Percentiles rank a stretch among this genome's conserved stretches.
These are phyloP conservation scores for Penicillium polonicum DNA, from an alignment of 2,329 filamentous ascomycete species.

Conservation along the genomic window DNA sequence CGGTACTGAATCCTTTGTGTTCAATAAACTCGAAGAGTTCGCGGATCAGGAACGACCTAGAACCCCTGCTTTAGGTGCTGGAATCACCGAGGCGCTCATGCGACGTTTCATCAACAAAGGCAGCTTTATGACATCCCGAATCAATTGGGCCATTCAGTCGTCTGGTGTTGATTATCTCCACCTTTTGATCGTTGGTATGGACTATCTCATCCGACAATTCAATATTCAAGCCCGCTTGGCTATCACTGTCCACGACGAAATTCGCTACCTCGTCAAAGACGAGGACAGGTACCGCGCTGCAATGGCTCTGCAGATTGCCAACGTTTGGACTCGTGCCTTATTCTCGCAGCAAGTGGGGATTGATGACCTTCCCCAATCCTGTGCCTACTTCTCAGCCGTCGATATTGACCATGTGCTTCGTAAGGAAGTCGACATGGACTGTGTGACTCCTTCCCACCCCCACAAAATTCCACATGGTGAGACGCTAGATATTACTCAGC, in stretches of 20 bases:
- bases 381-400: constrained; percentile 92
- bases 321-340: constrained; percentile 96
- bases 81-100: constrained; percentile 95
- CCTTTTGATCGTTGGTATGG: constrained; percentile 89
- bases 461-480: constrained; percentile 79
- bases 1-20: constrained; percentile 95
- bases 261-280: constrained; percentile 84
- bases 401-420: constrained; percentile 94
- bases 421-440: constrained; percentile 98
- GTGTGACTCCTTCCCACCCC: constrained; percentile 83
- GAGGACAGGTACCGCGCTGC: constrained; percentile 84
- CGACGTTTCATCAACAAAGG: constrained; percentile 81
- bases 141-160: constrained; percentile 99
- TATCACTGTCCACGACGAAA: constrained; percentile 97
- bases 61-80: constrained; percentile 88
- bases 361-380: constrained; percentile 86
- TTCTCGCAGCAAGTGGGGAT: constrained; percentile 97
- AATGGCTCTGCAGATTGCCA: constrained; percentile 89
- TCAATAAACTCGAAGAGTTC: constrained; percentile 97
- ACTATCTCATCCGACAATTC: constrained; percentile 82
- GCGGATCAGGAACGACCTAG: constrained; percentile 88
- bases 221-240: constrained; percentile 81
- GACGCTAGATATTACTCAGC: constrained; percentile 74
- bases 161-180: constrained; percentile 97
- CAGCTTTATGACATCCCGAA: constrained; percentile 90